These are phyloP conservation scores for Astrocystis sublimbata DNA, from an alignment of 495 filamentous ascomycete species.

Conservation along the genomic window DNA sequence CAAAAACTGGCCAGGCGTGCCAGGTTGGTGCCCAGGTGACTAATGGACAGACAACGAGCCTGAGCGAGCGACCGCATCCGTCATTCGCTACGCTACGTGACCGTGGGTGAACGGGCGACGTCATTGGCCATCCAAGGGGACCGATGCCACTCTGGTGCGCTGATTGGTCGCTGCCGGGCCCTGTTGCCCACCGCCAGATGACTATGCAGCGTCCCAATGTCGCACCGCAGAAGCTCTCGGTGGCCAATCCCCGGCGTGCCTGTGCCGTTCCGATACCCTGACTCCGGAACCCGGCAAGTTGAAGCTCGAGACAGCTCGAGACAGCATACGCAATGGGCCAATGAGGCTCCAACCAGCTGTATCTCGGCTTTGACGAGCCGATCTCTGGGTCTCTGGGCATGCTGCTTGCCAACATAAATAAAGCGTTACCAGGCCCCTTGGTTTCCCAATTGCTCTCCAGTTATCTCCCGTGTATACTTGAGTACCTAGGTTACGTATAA, in stretches of 20 bases:
- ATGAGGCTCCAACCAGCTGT: neutral
- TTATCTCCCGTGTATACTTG: neutral
- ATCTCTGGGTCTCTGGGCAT: neutral
- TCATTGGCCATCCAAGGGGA: neutral
- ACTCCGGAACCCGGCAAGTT: slow-evolving; percentile 10
- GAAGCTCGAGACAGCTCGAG: neutral
- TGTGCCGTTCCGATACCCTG: slow-evolving; percentile 10
- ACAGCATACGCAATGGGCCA: slow-evolving; percentile 4
- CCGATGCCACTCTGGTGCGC: neutral
- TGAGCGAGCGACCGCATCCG: neutral
- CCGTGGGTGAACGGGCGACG: neutral
- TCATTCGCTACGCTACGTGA: slow-evolving; percentile 11
- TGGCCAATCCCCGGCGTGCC: slow-evolving; percentile 13
- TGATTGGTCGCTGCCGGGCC: neutral
- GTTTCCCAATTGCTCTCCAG: neutral
- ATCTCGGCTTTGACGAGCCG: slow-evolving; percentile 5
- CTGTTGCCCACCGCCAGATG: slow-evolving; percentile 5
- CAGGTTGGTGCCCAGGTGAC: neutral
- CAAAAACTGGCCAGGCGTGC: too few species aligned
- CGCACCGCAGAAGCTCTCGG: neutral
- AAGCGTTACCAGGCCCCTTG: slow-evolving; percentile 7
- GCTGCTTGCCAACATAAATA: neutral
- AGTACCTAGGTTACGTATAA: neutral
- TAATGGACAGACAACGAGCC: neutral
- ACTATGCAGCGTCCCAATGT: slow-evolving; percentile 6